phyloP scores from a whole-genome alignment of 2,329 filamentous ascomycete species.

The Tolypocladium guangdongense region DNA sequence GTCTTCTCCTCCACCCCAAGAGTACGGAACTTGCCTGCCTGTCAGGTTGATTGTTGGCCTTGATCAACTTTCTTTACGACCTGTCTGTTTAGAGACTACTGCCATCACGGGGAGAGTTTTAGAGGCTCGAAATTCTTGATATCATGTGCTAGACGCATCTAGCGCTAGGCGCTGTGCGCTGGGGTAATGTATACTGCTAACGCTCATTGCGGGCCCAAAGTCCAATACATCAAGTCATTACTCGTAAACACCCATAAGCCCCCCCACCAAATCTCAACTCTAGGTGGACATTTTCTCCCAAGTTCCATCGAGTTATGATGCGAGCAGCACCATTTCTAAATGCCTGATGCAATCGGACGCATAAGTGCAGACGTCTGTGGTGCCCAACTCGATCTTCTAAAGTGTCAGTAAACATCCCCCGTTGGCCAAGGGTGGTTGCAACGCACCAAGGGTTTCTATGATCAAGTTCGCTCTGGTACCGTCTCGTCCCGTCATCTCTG shows the following conservation, averaged over 20 bases:
- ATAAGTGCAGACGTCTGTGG: neutral
- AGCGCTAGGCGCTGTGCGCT: neutral
- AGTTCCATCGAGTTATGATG: neutral
- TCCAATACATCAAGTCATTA: neutral
- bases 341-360: neutral
- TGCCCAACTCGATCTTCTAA: neutral
- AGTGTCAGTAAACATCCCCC: neutral
- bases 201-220: neutral
- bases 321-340: neutral
- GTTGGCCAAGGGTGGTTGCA: neutral
- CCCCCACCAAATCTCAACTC: neutral
- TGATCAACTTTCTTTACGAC: too few species aligned
- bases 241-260: neutral
- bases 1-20: too few species aligned
- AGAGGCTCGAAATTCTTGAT: too few species aligned
- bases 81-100: too few species aligned
- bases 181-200: neutral
- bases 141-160: too few species aligned
- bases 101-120: too few species aligned
- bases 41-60: too few species aligned
- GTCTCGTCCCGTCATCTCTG: neutral
- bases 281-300: neutral
- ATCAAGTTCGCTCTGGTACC: neutral
- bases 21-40: too few species aligned
- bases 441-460: neutral